phyloP scores from a whole-genome alignment of 1,284 basidiomycete species.

The Lignosus rhinocerotis region DNA sequence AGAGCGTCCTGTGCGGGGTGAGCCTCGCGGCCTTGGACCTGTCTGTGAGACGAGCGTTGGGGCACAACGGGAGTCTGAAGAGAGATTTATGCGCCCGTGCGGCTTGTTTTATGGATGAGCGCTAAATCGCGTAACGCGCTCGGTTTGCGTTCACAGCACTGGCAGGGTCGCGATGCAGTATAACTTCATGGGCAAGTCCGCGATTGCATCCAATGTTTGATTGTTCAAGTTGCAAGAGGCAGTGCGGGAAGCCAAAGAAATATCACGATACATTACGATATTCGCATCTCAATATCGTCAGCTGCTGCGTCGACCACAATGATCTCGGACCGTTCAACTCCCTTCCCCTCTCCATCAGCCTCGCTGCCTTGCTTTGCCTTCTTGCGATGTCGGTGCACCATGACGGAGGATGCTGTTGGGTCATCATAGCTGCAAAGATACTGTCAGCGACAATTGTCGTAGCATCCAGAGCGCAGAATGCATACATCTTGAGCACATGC shows the following conservation, averaged over 20 bases:
- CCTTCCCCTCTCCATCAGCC: background rate
- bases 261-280: conserved; percentile 3
- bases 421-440: conserved; percentile 59
- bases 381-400: conserved; percentile 37
- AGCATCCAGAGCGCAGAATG: conserved; percentile 12
- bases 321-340: background rate
- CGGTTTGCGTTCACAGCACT: too few species aligned
- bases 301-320: background rate
- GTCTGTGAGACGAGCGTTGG: too few species aligned
- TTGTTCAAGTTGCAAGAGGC: background rate
- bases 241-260: background rate
- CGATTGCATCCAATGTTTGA: background rate
- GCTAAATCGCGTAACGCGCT: too few species aligned
- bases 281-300: conserved; percentile 21
- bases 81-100: too few species aligned
- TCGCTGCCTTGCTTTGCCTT: conserved; percentile 28
- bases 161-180: too few species aligned
- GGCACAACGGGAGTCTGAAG: too few species aligned
- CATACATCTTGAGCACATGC: conserved; percentile 83
- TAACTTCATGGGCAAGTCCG: too few species aligned
- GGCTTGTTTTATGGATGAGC: too few species aligned
- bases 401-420: conserved; percentile 56
- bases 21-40: too few species aligned
- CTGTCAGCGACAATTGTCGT: background rate
- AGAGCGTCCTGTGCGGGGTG: too few species aligned